Base-by-base conservation (phyloP, 2,329 filamentous ascomycete species). In the Pseudogymnoascus sp. region DNA sequence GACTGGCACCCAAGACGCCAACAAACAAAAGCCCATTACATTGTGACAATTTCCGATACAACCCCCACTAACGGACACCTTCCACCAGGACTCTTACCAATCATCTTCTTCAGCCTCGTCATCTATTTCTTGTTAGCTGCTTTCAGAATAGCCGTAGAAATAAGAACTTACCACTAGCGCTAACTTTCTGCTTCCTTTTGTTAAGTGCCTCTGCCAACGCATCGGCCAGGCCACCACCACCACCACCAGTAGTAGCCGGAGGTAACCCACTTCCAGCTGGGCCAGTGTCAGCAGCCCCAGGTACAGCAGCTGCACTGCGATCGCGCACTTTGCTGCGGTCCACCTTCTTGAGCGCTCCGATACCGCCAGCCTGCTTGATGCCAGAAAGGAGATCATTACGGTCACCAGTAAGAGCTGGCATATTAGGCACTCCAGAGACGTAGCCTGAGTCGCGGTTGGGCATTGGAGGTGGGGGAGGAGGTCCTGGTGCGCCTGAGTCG, bases 101-200 rank as follows among this genome's bases (percentile, higher is more conserved):
- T 92, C 89, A 72, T 92, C 89, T 65, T 91, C 86, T 68, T 91
- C 87, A 69, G 80, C 80, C 75, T 92, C 89, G 69, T 92, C 89
- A 78, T 92, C 89, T 92, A 68, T 35, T 66, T 21, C 65, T 70
- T 66, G 67, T 73, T 67, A 73, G 64, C 60, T 23, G 33, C 21
- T 42, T 38, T 23, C 11, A 21, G 56, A 60, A 64, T 50, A 66
- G 66, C 63, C 60, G 11, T 38, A 59, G 23, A 44, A 56, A 56
- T 33, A 12, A 56, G 63, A 62, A 88, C 90, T 85, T 85, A 97
- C 93, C 93, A 81, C 91, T 96, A 74, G 90, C 88, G 77, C 90
- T 91, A 74, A 97, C 93, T 81, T 96, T 96, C 76, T 91, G 86
- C 80, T 97, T 97, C 75, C 93, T 83, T 77, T 90, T 89, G 72